These are phyloP conservation scores for Vitis rotundifolia DNA, from an alignment of 164 flowering plant genomes.

Conservation along the genomic window DNA sequence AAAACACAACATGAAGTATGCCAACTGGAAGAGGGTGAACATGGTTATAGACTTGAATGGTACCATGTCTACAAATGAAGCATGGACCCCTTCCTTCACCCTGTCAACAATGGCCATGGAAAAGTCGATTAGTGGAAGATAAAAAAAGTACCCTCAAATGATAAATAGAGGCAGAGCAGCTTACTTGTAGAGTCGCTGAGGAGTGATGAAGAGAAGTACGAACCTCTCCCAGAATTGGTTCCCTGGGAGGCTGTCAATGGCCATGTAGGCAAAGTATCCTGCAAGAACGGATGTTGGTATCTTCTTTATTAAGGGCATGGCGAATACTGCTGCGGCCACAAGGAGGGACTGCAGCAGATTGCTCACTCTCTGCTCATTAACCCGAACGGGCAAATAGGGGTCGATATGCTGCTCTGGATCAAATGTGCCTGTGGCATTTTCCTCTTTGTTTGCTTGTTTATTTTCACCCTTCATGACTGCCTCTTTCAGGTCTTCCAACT, in stretches of 20 bases:
- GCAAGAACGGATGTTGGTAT: conserved; percentile 62
- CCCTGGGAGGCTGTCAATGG: conserved; percentile 57
- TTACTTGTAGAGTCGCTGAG: conserved; percentile 42
- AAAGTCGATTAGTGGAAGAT: not conserved
- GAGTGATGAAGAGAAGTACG: conserved; percentile 38
- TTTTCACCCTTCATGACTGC: conserved; percentile 32
- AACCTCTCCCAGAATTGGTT: conserved; percentile 57
- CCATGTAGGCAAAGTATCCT: conserved; percentile 63
- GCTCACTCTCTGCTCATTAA: conserved; percentile 55
- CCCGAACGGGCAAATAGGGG: conserved; percentile 44
- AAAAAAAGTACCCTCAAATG: not conserved
- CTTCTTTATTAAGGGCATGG: conserved; percentile 36
- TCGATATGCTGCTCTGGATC: conserved; percentile 54
- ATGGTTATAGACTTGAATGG: conserved; percentile 30
- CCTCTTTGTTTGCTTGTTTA: conserved; percentile 6
- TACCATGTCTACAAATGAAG: conserved; percentile 44
- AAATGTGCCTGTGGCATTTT: conserved; percentile 12
- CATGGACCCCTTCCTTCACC: conserved; percentile 40
- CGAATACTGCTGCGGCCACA: conserved; percentile 39
- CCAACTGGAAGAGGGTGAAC: conserved; percentile 44
- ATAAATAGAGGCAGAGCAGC: not conserved
- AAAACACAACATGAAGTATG: conserved; percentile 38
- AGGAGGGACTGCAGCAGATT: conserved; percentile 49
- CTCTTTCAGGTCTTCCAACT: conserved; percentile 39
- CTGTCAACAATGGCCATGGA: conserved; percentile 18